phyloP scores from a whole-genome alignment of 2,329 filamentous ascomycete species.

The Verticillium longisporum region DNA sequence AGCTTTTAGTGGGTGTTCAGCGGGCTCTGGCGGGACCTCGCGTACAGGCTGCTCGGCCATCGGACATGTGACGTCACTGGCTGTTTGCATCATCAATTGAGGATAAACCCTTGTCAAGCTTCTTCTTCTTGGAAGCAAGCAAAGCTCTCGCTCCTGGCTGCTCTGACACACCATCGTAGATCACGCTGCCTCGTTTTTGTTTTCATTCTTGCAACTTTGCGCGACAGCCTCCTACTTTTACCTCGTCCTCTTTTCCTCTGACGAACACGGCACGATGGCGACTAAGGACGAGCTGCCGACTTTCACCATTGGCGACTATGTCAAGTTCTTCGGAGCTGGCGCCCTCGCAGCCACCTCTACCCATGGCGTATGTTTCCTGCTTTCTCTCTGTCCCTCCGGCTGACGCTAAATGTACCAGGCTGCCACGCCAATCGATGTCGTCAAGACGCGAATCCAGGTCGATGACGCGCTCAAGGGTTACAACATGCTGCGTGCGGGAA shows the following conservation, averaged over 20 bases:
- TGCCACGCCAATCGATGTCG: constrained; percentile 56
- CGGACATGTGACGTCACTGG: not conserved
- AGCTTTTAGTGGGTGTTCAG: not conserved
- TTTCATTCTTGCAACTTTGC: not conserved
- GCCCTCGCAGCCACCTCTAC: constrained; percentile 45
- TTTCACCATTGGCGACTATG: constrained; percentile 37
- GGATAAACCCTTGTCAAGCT: not conserved
- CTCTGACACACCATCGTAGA: not conserved
- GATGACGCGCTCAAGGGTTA: constrained; percentile 79
- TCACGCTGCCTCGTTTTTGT: not conserved
- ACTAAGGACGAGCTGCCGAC: constrained; percentile 23
- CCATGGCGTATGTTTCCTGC: constrained; percentile 37
- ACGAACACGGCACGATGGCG: constrained; percentile 8
- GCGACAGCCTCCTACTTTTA: not conserved
- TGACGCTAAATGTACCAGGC: constrained; percentile 23
- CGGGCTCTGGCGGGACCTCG: not conserved
- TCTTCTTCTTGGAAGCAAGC: not conserved
- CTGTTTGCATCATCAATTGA: not conserved
- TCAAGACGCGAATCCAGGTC: constrained; percentile 89
- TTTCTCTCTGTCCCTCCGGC: not conserved
- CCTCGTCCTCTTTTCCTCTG: not conserved
- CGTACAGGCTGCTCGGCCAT: not conserved
- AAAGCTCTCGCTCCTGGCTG: not conserved
- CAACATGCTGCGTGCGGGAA: constrained; percentile 74
- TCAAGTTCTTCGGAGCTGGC: constrained; percentile 46